These are phyloP conservation scores for Podaxis rugospora DNA, from an alignment of 768 basidiomycete genomes.

Conservation along the genomic window DNA sequence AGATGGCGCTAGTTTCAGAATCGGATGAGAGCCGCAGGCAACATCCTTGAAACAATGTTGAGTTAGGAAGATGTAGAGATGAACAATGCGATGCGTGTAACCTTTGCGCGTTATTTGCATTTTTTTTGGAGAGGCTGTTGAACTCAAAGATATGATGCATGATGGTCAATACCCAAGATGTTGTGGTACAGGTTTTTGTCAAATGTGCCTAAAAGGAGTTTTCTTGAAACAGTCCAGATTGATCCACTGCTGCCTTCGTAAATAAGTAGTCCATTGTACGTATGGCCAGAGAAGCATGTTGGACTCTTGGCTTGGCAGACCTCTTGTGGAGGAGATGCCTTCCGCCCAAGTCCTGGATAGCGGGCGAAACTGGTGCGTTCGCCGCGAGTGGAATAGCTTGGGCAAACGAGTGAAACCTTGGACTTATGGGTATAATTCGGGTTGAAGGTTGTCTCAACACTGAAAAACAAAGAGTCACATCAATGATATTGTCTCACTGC, in stretches of 20 bases:
- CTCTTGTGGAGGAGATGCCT: background rate
- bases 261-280: background rate
- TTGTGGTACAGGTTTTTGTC: too few relatives aligned
- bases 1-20: background rate
- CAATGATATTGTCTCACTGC: background rate
- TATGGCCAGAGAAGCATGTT: background rate
- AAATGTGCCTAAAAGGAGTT: background rate
- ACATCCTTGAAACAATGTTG: background rate
- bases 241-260: background rate
- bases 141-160: background rate
- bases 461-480: background rate
- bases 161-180: background rate
- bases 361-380: background rate
- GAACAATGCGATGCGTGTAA: background rate
- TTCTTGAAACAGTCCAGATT: background rate
- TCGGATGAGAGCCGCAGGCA: background rate
- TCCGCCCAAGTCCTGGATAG: background rate
- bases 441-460: background rate
- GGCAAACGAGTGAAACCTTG: background rate
- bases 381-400: background rate
- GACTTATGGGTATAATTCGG: background rate
- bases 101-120: background rate
- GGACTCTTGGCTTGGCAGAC: background rate
- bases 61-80: background rate
- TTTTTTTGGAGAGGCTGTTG: background rate